A percentile compares a stretch with the other conserved stretches of the same genome.
phyloP scores from a whole-genome alignment of 495 filamentous ascomycete genomes.

The Wilcoxina mikolae region DNA sequence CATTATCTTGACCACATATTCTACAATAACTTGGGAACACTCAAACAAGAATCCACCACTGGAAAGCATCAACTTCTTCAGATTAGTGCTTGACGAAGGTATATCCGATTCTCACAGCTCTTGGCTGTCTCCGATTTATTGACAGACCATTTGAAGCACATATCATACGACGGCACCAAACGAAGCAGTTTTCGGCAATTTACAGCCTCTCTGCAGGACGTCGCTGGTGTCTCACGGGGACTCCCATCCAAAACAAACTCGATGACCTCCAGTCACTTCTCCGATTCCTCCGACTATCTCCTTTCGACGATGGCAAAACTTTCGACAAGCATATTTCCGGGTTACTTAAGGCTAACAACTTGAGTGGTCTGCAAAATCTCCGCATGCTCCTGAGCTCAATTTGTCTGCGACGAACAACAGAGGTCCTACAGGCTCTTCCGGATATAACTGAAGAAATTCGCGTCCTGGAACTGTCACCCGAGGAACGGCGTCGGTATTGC shows the following conservation, averaged over 20 bases:
- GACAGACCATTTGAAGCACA: constrained; percentile 27
- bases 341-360: constrained; percentile 44
- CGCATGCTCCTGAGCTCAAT: constrained; percentile 66
- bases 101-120: not conserved
- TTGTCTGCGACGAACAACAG: constrained; percentile 70
- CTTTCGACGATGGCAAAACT: constrained; percentile 55
- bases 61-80: constrained; percentile 30
- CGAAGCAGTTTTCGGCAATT: constrained; percentile 35
- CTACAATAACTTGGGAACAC: constrained; percentile 28
- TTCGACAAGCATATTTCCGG: constrained; percentile 64
- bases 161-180: constrained; percentile 28
- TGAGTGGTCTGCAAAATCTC: constrained; percentile 42
- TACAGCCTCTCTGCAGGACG: constrained; percentile 42
- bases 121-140: not conserved
- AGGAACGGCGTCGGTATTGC: constrained; percentile 70
- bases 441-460: constrained; percentile 65
- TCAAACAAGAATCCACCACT: constrained; percentile 15
- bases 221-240: constrained; percentile 73
- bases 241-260: constrained; percentile 49
- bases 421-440: constrained; percentile 68
- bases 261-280: constrained; percentile 73
- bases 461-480: constrained; percentile 54
- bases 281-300: constrained; percentile 61
- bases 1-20: constrained; percentile 34
- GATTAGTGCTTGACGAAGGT: constrained; percentile 38